Base-by-base conservation (phyloP, 2,329 filamentous ascomycete species). In the Monosporascus sp. region DNA sequence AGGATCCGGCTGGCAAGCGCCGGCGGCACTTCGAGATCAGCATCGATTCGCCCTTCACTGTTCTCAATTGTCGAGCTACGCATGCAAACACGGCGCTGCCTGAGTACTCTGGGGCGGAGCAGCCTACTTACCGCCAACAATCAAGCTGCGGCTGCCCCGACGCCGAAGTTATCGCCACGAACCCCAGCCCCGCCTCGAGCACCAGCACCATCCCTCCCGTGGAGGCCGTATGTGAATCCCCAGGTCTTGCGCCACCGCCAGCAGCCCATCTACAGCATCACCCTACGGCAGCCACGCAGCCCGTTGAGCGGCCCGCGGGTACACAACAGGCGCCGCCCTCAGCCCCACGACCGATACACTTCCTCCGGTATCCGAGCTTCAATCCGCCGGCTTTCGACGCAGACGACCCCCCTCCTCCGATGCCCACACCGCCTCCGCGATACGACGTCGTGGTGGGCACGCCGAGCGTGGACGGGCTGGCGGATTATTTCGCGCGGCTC, bases 11-110 rank as follows among this genome's bases (percentile, higher is more conserved):
- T 1, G 80, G 79, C 37, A 79, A 76, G 58, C 92, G 92, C 66
- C 84, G 91, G 58, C 83, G 91, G 37, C 92, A 96, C 67, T 97
- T 96, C 61, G 92, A 97, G 70, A 96, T 96, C 63, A 96, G 91
- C 60, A 97, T 97, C 62, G 92, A 97, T 71, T 96, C 91, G 1
- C 92, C 92, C 1, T 93, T 97, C 67, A 93, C 93, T 57, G 90
- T 96, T 46, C 86, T 96, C 48, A 93, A 92, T 57, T 97, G 92
- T 74, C 89, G 89, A 57, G 91, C 92, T n/a, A 95, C 91, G 1
- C 89, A 94, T 68, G 87, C 89, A 49, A 96, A 96, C 70, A 96
- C 88, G 26, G 85, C 85, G 14, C 79, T 96, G 11, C 92, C 92
- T 0, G 88, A 89, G 17, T 97, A 97, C 68, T 72, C 75, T 7